A percentile compares a stretch with the other conserved stretches of the same genome.
Evolutionary conservation across 2,329 filamentous ascomycete species (phyloP).

Genomic region (Microdochium paspali): DNA sequence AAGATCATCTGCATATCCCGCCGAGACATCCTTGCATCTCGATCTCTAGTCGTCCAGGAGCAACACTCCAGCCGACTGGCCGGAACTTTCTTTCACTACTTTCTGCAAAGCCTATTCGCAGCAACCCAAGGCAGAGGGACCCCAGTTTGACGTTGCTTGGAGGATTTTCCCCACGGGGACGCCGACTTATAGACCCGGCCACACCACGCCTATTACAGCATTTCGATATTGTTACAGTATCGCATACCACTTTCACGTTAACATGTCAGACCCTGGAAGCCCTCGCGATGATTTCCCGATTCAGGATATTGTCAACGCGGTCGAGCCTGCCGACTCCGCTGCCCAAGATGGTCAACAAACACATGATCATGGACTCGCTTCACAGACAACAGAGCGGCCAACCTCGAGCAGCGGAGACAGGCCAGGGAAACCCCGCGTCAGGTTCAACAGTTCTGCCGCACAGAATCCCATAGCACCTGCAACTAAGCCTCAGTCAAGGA

Average conservation of each 20-base stretch:
- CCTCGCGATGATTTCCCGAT: background rate
- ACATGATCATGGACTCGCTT: background rate
- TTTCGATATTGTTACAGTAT: background rate
- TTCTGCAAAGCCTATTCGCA: background rate
- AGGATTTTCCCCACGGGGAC: no score
- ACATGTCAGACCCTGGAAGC: background rate
- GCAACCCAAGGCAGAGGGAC: background rate
- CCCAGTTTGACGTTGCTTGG: no score
- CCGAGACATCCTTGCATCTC: no score
- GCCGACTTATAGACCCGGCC: no score
- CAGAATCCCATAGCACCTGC: conserved; percentile 10
- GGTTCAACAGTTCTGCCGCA: conserved; percentile 30
- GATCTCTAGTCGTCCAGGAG: no score
- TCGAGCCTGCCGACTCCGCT: background rate
- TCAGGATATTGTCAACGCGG: background rate
- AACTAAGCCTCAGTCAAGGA: conserved; percentile 1
- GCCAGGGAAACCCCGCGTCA: conserved; percentile 23
- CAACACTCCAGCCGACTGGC: no score
- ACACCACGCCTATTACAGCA: background rate
- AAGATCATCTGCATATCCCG: background rate
- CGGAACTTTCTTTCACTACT: no score
- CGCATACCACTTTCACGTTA: background rate
- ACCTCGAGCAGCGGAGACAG: background rate
- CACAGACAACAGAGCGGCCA: background rate
- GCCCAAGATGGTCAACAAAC: background rate